Conservation (phyloP, 805 yeast species). For the Candida piceae region DNA sequence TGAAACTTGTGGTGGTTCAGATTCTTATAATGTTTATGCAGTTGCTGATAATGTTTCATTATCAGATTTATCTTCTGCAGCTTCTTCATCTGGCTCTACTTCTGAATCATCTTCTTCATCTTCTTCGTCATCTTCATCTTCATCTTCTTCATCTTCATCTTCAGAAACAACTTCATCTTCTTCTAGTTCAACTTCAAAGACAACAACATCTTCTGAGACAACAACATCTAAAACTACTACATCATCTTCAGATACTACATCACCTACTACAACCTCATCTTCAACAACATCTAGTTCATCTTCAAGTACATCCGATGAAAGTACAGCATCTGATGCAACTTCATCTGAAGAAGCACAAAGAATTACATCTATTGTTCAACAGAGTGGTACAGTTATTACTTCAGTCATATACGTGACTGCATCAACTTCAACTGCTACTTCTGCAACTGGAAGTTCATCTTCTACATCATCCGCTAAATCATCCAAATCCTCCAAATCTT, state of each 20-base stretch:
- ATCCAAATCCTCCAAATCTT: conserved; percentile 9
- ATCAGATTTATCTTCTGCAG: conserved; percentile 13
- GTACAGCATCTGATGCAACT: no score
- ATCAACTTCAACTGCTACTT: conserved; percentile 9
- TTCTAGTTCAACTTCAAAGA: conserved; percentile 3
- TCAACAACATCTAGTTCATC: conserved; percentile 3
- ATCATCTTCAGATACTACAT: conserved; percentile 2
- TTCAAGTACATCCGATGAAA: no score
- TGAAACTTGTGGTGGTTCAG: conserved; percentile 55
- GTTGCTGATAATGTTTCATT: conserved; percentile 31
- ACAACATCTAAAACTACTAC: conserved; percentile 7
- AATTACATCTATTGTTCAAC: conserved; percentile 15
- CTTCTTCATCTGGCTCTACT: conserved; percentile 12
- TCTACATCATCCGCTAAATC: conserved; percentile 17
- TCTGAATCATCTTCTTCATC: conserved; percentile 14
- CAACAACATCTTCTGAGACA: conserved; percentile 10
- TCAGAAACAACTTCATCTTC: conserved; percentile 6
- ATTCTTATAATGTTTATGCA: conserved; percentile 42
- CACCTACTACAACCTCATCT: conserved; percentile 1
- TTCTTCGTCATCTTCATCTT: conserved; percentile 9
- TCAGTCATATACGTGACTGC: conserved; percentile 26
- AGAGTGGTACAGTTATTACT: conserved; percentile 22
- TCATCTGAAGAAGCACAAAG: conserved; percentile 8
- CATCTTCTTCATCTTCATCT: conserved; percentile 4
- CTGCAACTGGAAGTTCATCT: conserved; percentile 21